Evolutionary conservation across 495 filamentous ascomycete species (phyloP).

Genomic region (Opeltia flavorubescens): DNA sequence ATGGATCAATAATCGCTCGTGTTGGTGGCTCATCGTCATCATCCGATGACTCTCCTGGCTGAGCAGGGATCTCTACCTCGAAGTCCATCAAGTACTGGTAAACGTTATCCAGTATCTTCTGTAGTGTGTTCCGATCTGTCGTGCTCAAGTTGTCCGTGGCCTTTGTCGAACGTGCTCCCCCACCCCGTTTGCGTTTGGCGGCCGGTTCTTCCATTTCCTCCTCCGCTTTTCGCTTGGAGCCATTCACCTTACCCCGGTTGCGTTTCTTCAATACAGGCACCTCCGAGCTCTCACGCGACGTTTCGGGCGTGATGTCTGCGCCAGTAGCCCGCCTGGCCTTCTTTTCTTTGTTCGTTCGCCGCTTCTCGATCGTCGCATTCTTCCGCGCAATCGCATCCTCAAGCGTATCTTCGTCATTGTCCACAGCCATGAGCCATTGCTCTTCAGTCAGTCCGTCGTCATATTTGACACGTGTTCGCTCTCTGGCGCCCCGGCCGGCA

Average conservation of each 20-base stretch:
- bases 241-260: conserved; percentile 58
- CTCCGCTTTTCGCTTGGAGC: conserved; percentile 82
- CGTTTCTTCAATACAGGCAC: conserved; percentile 53
- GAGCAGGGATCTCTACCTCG: conserved; percentile 38
- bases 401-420: conserved; percentile 86
- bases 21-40: conserved; percentile 43
- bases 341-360: conserved; percentile 61
- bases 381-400: conserved; percentile 89
- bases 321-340: conserved; percentile 28
- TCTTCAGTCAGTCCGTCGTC: conserved; percentile 97
- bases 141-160: conserved; percentile 35
- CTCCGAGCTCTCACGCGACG: conserved; percentile 68
- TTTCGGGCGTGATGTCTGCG: conserved; percentile 59
- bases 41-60: conserved; percentile 35
- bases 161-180: conserved; percentile 54
- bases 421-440: conserved; percentile 86
- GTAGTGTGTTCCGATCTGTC: conserved; percentile 42
- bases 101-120: conserved; percentile 57
- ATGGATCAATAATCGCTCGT: conserved; percentile 82
- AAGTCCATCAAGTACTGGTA: conserved; percentile 70
- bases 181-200: conserved; percentile 60
- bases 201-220: conserved; percentile 60
- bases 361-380: conserved; percentile 64
- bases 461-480: conserved; percentile 84
- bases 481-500: conserved; percentile 79